These are phyloP conservation scores for Pseudogymnoascus sp. DNA, from an alignment of 2,329 filamentous ascomycete species.

Conservation along the genomic window DNA sequence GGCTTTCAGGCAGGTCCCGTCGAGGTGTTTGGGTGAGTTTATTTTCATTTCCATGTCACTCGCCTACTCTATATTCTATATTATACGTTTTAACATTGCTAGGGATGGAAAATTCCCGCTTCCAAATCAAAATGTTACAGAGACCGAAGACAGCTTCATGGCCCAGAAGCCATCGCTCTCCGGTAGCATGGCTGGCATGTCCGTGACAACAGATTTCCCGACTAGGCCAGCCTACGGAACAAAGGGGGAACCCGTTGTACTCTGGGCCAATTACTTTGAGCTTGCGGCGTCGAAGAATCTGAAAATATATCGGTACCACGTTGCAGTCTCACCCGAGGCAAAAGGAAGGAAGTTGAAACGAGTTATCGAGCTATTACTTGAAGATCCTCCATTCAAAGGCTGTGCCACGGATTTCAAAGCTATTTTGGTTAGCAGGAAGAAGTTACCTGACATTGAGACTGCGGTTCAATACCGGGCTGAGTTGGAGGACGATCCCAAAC, in stretches of 20 bases:
- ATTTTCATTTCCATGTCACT: not conserved
- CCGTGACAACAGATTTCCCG: constrained; percentile 10
- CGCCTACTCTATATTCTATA: not conserved
- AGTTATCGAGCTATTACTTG: constrained; percentile 26
- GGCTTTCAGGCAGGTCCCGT: not conserved
- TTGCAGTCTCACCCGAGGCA: constrained; percentile 21
- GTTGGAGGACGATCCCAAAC: constrained; percentile 13
- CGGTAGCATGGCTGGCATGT: constrained; percentile 9
- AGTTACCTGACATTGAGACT: not conserved
- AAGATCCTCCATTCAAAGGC: constrained; percentile 14
- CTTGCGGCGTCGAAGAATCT: constrained; percentile 19
- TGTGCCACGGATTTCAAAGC: constrained; percentile 24
- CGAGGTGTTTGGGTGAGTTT: constrained; percentile 13
- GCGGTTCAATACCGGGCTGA: constrained; percentile 13
- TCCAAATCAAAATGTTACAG: constrained; percentile 11
- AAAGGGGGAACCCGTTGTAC: constrained; percentile 20
- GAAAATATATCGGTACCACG: constrained; percentile 24
- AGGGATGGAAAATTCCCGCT: constrained; percentile 6
- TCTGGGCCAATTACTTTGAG: constrained; percentile 29
- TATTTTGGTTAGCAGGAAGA: constrained; percentile 1
- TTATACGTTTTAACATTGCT: not conserved
- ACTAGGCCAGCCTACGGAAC: constrained; percentile 22
- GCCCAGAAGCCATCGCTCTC: constrained; percentile 4
- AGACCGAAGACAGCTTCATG: constrained; percentile 12
- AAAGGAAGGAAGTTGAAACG: constrained; percentile 23